Evolutionary conservation across 805 yeast species (phyloP), one percentile per base, ranked within the genome.

Genomic region (Nakazawaea holstii): DNA sequence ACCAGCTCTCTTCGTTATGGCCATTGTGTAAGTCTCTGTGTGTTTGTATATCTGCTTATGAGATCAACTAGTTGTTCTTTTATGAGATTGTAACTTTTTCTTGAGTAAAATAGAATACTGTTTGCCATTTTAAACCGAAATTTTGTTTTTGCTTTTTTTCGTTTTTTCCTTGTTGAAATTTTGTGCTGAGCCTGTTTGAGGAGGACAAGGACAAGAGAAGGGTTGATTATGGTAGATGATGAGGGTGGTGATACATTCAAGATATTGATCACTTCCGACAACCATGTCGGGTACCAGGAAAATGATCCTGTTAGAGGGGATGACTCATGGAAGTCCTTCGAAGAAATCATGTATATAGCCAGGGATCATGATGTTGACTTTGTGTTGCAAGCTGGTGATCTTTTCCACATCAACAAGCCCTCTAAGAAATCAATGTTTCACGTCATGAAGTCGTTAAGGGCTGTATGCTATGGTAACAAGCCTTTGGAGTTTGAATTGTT

Each of bases 251-350:
- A 87, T 61, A 88, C 96, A 0, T 78, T 91, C 14, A 69, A 87
- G 24, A 77, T 94, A 15, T 76, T 94, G 30, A 66, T 94, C 30
- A 89, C 99, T 2, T 90, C 98, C 1, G 99, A 94, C 59, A 94
- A 94, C 60, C 99, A 94, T 70, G 96, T 94, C 15, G 99, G 99
- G 1, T 91, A 83, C 61, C 80, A 81, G 50, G 99, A 94, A 60
- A 77, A 77, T 35, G 98, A 94, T 61, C 91, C 96, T 1, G 81
- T 92, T 4, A 74, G 95, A 14, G 96, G 97, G 1, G 85, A 86
- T 56, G 99, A 94, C 59, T 79, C 95, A 0, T 87, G 96, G 87
- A 74, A 66, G 49, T 87, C 96, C 0, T 92, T 94, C 57, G 80
- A 86, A 46, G 99, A 94, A 63, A 80, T 89, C 50, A 77, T 89